phyloP scores from a whole-genome alignment of 225 moss, liverwort and hornwort species.

The Pleurozium schreberi region DNA sequence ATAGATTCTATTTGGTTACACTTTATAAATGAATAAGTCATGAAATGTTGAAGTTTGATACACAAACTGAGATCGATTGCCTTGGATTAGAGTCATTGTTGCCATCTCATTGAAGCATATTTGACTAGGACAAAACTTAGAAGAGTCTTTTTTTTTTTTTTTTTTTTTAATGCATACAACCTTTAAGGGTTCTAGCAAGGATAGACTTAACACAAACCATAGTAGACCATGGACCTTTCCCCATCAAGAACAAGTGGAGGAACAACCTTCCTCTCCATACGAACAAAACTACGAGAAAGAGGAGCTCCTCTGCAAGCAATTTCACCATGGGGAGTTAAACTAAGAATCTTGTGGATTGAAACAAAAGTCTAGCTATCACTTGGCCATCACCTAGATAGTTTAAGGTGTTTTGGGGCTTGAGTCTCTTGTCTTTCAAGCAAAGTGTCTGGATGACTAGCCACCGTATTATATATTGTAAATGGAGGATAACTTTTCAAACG shows the following conservation, averaged over 20 bases:
- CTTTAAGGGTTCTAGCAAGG: no score
- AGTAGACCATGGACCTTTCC: background rate
- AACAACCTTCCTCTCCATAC: background rate
- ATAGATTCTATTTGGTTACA: background rate
- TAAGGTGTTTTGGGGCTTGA: no score
- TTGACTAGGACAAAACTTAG: background rate
- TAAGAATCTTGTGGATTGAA: no score
- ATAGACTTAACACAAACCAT: no score
- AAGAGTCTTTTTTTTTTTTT: background rate
- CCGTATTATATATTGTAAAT: background rate
- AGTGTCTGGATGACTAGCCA: background rate
- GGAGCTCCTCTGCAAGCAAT: background rate
- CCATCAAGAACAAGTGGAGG: rapidly evolving
- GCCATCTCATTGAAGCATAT: background rate
- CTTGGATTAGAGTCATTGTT: background rate
- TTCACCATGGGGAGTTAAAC: background rate
- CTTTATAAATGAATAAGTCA: background rate
- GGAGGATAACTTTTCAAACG: background rate
- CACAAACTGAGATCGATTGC: background rate
- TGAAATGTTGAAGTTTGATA: background rate
- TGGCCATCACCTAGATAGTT: background rate
- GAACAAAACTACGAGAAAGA: rapidly evolving
- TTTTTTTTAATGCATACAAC: no score
- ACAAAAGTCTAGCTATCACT: background rate
- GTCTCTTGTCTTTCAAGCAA: background rate